Base-by-base conservation (phyloP, 2,329 filamentous ascomycete genomes). In the Ophioceras dolichostomum region DNA sequence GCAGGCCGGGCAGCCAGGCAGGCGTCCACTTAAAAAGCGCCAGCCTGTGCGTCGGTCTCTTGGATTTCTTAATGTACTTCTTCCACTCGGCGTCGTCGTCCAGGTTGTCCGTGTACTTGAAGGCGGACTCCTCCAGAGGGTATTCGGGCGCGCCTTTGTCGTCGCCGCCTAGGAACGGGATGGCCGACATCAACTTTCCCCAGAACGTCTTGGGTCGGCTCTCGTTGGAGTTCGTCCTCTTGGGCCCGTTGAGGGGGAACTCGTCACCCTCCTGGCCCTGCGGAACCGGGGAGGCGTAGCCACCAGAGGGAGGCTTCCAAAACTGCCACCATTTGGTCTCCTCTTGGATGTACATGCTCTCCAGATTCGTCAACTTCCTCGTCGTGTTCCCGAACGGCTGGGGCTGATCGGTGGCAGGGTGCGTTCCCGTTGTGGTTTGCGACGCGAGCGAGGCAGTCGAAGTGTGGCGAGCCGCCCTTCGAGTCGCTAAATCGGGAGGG, bases 21-120 rank as follows among this genome's bases (percentile, higher is more conserved):
- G 68, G 69, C 1, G 61, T 65, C 54, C 67, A 68, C 1, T 62
- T 64, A 31, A 73, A 73, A 1, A 59, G 59, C 0, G 86, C 76
- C 9, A 95, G 62, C 33, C 79, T 77, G 62, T 93, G 87, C 0
- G 83, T 94, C 14, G 89, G 86, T 27, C 91, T 79, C 43, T 95
- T 78, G 39, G 83, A 87, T 40, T 76, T 73, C 50, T 77, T 80
- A 36, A 96, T 64, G 60, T 88, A 95, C 42, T 79, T 81, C 49
- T 79, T 76, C 91, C 91, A 98, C 32, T 74, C 61, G 1, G 83
- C 77, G 34, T 76, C 70, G 8, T 69, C 70, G 31, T 79, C 73
- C 10, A 75, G 68, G 39, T 79, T 67, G 20, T 79, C 71, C 26
- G 70, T 62, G 45, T 65, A 60, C 7, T 73, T 67, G 41, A 79